phyloP scores from a whole-genome alignment of 805 yeast species.

The Brettanomyces anomalus region DNA sequence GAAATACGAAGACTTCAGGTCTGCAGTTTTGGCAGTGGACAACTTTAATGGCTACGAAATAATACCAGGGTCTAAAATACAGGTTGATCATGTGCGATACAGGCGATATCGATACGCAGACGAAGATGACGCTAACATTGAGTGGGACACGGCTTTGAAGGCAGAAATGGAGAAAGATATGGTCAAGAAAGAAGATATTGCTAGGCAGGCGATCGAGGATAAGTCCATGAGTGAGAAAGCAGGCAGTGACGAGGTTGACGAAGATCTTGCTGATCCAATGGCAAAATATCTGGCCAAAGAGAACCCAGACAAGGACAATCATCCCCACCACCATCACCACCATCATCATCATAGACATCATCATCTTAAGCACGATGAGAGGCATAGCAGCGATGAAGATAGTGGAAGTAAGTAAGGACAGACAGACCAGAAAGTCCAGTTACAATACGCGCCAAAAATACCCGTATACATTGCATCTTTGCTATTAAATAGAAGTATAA shows the following conservation, averaged over 20 bases:
- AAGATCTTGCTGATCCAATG: constrained; percentile 3
- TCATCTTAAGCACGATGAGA: too few species aligned
- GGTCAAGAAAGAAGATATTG: constrained; percentile 19
- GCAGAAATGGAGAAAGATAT: constrained; percentile 40
- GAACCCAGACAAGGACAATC: constrained; percentile 10
- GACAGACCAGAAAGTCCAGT: too few species aligned
- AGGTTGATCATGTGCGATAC: constrained; percentile 68
- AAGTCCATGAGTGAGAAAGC: constrained; percentile 22
- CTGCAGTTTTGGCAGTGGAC: constrained; percentile 80
- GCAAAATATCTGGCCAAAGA: constrained; percentile 1
- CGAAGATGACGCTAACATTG: constrained; percentile 37
- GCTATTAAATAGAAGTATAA: background rate
- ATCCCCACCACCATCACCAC: constrained; percentile 4
- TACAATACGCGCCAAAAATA: too few species aligned
- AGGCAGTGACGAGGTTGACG: constrained; percentile 15
- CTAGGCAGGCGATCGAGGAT: background rate
- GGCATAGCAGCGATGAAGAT: too few species aligned
- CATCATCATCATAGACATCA: constrained; percentile 2
- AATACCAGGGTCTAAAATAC: constrained; percentile 36
- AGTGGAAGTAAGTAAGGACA: too few species aligned
- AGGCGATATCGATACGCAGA: constrained; percentile 33
- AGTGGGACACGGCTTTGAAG: constrained; percentile 20
- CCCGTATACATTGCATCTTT: background rate
- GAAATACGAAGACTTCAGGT: constrained; percentile 73
- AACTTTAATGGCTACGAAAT: constrained; percentile 63